Percentiles rank a stretch among this genome's conserved stretches.
phyloP scores from a whole-genome alignment of 306 rosid species.

The Cucumis sativus region DNA sequence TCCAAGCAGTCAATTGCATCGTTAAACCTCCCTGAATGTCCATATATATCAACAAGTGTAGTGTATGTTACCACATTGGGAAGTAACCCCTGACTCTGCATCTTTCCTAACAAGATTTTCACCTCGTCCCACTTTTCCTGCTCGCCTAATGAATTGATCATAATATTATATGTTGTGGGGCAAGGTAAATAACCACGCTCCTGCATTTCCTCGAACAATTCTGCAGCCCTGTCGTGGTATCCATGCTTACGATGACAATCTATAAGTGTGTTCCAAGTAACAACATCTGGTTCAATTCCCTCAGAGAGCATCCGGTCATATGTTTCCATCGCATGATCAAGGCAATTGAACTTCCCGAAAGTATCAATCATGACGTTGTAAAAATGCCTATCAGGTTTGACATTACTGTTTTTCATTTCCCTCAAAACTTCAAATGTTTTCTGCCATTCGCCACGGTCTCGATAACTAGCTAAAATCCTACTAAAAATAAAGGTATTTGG shows the following conservation, averaged over 20 bases:
- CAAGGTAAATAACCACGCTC: constrained; percentile 54
- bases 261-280: constrained; percentile 83
- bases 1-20: constrained; percentile 79
- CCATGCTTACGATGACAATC: constrained; percentile 70
- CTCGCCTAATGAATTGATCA: constrained; percentile 69
- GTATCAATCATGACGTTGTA: constrained; percentile 95
- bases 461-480: constrained; percentile 65
- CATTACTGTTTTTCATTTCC: constrained; percentile 75
- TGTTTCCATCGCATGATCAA: constrained; percentile 71
- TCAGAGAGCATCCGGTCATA: constrained; percentile 67
- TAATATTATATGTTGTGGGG: constrained; percentile 56
- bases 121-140: constrained; percentile 78
- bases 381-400: constrained; percentile 69
- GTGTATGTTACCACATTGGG: constrained; percentile 80
- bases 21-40: constrained; percentile 65
- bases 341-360: constrained; percentile 70
- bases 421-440: constrained; percentile 70
- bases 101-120: constrained; percentile 48
- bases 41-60: constrained; percentile 70
- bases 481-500: constrained; percentile 61
- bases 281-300: constrained; percentile 61
- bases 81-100: constrained; percentile 75
- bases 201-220: constrained; percentile 81
- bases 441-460: constrained; percentile 92
- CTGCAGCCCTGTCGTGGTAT: constrained; percentile 44